These are phyloP conservation scores for Hanseniaspora mollemarum DNA, from an alignment of 805 yeast species.

Conservation along the genomic window DNA sequence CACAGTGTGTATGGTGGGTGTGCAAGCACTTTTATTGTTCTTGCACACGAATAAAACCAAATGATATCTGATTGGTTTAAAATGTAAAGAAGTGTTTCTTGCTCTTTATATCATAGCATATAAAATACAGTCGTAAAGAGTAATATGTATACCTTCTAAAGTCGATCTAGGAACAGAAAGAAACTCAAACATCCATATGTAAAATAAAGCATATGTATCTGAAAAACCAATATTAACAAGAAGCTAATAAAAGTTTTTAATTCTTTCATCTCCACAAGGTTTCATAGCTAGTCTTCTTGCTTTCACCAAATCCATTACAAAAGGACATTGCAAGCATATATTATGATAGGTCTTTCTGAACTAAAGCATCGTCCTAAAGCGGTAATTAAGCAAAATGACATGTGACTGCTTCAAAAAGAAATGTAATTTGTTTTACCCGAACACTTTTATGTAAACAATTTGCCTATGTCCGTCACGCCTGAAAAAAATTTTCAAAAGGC, in stretches of 20 bases:
- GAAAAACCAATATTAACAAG: background rate
- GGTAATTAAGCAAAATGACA: too few relatives aligned
- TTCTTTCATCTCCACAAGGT: background rate
- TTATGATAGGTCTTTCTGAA: too few relatives aligned
- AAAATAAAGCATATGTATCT: background rate
- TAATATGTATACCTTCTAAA: constrained; percentile 64
- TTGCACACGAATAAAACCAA: constrained; percentile 6
- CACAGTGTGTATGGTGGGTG: constrained; percentile 45
- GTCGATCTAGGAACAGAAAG: constrained; percentile 28
- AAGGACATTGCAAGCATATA: too few relatives aligned
- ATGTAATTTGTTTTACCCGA: too few relatives aligned
- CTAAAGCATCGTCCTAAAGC: too few relatives aligned
- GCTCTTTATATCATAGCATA: constrained; percentile 18
- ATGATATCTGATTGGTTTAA: background rate
- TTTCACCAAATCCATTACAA: too few relatives aligned
- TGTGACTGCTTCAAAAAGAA: too few relatives aligned
- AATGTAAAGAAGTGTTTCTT: constrained; percentile 49
- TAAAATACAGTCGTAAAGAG: constrained; percentile 45
- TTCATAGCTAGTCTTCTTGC: too few relatives aligned
- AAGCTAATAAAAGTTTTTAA: background rate
- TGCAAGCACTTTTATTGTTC: constrained; percentile 54
- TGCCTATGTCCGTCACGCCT: too few relatives aligned
- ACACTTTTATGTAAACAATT: too few relatives aligned
- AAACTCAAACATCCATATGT: background rate
- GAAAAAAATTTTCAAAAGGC: too few relatives aligned